Base-by-base conservation (phyloP, 495 filamentous ascomycete species). In the Podospora conica region DNA sequence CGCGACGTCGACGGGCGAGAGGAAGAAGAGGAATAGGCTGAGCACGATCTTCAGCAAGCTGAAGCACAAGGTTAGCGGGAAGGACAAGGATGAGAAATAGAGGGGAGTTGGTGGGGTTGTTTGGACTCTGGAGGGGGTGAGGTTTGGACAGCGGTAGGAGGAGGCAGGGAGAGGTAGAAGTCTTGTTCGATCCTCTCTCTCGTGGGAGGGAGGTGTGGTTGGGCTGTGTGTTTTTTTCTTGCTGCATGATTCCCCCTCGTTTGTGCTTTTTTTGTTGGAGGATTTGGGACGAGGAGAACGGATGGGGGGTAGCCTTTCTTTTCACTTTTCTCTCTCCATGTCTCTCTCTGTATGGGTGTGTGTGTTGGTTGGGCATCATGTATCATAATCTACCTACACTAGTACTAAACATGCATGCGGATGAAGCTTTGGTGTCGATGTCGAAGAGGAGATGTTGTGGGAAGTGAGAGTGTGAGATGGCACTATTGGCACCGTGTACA, bases 21-120 rank as follows among this genome's bases (percentile, higher is more conserved):
- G 75, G 71, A 83, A 83, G 75, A 85, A 84, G 82, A 88, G 84
- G 81, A 81, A 84, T 75, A 83, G 87, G 72, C 70, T 87, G 63
- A 82, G 75, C 61, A 78, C 81, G 67, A 77, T 90, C 65, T 82
- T 88, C 63, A 80, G 78, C 68, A 84, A 81, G 73, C 61, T 90
- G 56, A 88, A 86, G 80, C 80, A 81, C 60, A 88, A 81, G 77
- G 70, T 88, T 28, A 66, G 72, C 54, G 53, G 62, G 66, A 76
- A 76, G 71, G 66, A 74, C 57, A 75, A 74, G 68, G 63, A 65
- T 9, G 68, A 54, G 58, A 54, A 61, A 74, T 71, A 66, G 69
- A 65, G 65, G 65, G 22, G 48, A 61, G 57, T 21, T 15, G 64
- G 25, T 60, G 55, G 63, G 61, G 53, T 55, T 66, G 28, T 56